Evolutionary conservation across 805 yeast genomes (phyloP).

Genomic region (Kluyveromyces wickerhamii): DNA sequence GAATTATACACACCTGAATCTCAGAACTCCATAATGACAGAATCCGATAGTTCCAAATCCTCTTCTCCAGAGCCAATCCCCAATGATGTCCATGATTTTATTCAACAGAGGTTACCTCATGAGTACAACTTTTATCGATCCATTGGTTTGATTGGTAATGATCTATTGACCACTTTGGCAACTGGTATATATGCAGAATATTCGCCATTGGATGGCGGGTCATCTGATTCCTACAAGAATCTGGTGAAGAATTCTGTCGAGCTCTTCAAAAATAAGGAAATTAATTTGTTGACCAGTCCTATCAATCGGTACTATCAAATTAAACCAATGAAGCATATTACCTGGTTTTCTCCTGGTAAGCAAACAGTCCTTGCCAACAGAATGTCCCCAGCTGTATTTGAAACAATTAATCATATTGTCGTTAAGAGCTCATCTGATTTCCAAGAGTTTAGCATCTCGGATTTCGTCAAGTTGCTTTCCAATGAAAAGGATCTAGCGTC

Average conservation of each 20-base stretch:
- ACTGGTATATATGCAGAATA: conserved; percentile 56
- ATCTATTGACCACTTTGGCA: conserved; percentile 57
- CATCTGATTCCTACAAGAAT: conserved; percentile 48
- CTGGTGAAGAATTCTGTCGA: conserved; percentile 42
- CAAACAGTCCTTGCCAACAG: conserved; percentile 42
- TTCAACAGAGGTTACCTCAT: conserved; percentile 80
- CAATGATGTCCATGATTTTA: conserved; percentile 68
- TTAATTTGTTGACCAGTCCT: conserved; percentile 61
- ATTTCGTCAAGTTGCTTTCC: conserved; percentile 20
- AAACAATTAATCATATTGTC: conserved; percentile 31
- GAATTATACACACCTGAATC: conserved; percentile 45
- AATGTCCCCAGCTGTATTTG: conserved; percentile 44
- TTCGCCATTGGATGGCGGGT: conserved; percentile 59
- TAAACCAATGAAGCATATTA: conserved; percentile 47
- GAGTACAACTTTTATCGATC: conserved; percentile 79
- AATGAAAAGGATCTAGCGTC: conserved; percentile 29
- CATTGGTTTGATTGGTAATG: conserved; percentile 54
- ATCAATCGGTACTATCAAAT: conserved; percentile 81
- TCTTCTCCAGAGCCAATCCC: conserved; percentile 40
- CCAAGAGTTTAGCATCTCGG: conserved; percentile 22
- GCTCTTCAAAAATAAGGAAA: conserved; percentile 46
- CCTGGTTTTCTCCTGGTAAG: conserved; percentile 43
- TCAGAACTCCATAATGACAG: conserved; percentile 9
- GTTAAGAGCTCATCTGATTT: conserved; percentile 22
- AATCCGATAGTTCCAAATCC: conserved; percentile 6